phyloP scores from a whole-genome alignment of 495 filamentous ascomycete species.

The Talaromyces liani region DNA sequence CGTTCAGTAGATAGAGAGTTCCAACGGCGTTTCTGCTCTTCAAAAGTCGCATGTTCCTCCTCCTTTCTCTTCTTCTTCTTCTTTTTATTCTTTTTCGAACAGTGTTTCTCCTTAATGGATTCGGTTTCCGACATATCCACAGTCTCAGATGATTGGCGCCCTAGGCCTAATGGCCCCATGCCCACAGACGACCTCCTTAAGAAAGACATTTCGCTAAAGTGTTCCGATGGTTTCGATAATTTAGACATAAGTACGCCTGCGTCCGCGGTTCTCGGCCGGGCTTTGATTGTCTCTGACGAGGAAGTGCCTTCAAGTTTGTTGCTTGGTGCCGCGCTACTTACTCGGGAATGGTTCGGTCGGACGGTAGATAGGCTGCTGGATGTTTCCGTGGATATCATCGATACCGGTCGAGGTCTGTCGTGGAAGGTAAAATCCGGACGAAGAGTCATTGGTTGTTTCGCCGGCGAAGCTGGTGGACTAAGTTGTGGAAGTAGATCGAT shows the following conservation, averaged over 20 bases:
- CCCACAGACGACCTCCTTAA: neutral
- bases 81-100: constrained; percentile 19
- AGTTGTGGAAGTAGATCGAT: constrained; percentile 21
- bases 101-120: constrained; percentile 3
- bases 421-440: constrained; percentile 45
- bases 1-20: neutral
- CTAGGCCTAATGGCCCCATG: neutral
- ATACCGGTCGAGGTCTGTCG: constrained; percentile 66
- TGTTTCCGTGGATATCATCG: constrained; percentile 66
- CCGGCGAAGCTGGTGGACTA: constrained; percentile 30
- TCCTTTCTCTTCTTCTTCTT: constrained; percentile 5
- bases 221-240: neutral
- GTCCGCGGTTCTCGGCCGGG: constrained; percentile 43
- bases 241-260: constrained; percentile 26
- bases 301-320: constrained; percentile 17
- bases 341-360: constrained; percentile 29
- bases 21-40: neutral
- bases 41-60: neutral
- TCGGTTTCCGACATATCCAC: constrained; percentile 9
- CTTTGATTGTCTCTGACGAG: neutral
- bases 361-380: constrained; percentile 57
- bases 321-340: constrained; percentile 12
- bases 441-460: constrained; percentile 20
- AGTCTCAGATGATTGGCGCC: constrained; percentile 1
- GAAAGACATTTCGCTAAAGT: constrained; percentile 1